Base-by-base conservation (phyloP, 768 basidiomycete genomes). In the Tricholoma furcatifolium region DNA sequence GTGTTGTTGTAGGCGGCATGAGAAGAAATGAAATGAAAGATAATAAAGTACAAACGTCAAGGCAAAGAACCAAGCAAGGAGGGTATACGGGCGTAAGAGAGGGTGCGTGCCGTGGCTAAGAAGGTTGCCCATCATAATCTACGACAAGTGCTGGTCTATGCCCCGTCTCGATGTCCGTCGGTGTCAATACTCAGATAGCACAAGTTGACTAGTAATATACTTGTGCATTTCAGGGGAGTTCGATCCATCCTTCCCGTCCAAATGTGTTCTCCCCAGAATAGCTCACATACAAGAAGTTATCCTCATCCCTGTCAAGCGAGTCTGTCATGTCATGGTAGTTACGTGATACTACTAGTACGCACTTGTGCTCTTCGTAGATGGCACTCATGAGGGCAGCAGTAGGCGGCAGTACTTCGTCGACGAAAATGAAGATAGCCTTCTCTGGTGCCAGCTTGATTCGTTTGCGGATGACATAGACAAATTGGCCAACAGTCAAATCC, bases 321-420 rank as follows among this genome's bases (percentile, higher is more conserved):
- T 51, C 48, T 31, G 62, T 75, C 60, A 76, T n/a, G 68, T 51
- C 39, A 51, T 39, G 47, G 55, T 47, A 41, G 41, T 5, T 4
- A 35, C 41, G 30, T 24, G 50, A 43, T 12, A 17, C 34, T 2
- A 27, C 10, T 50, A 18, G 1, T 54, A 80, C 91, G 65, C 57
- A 98, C 95, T 98, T 98, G 81, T 99, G 96, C 73, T 99, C 97
- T 74, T 99, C 97, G 65, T 99, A 99, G 66, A 99, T 98, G 51
- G 93, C 87, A 65, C 92, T 94, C 97, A 99, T 99, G 44, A 98
- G 77, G 2, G 96, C 95, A 12, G 96, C 97, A 1, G 97, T 98
- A 39, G 97, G 97, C 40, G 97, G 97, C 24, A 99, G 80, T 49
- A 98, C 94, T 70, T 99, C 97, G 63, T 99, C 94, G 47, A 99